Evolutionary conservation across 177 flowering plant genomes (phyloP), one percentile per base, ranked within the genome.

Genomic region (Vitis hybrid): DNA sequence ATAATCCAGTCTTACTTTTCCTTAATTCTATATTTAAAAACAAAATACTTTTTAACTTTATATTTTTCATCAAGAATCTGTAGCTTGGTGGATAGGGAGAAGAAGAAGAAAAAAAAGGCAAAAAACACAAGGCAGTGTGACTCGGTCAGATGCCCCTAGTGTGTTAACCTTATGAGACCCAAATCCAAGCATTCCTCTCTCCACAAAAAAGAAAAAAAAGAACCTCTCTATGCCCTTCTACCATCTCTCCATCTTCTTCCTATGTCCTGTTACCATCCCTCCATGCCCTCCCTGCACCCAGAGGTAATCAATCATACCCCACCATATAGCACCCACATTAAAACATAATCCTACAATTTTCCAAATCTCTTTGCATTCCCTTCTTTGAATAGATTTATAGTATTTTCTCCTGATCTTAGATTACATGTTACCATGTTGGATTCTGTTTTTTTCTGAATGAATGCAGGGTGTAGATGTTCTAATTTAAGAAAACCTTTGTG

Each of bases 241-340:
- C 45, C 45, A 88, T 91, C 70, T 84, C 83, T 64, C 80, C 72
- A 34, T 91, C 85, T 83, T 88, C 85, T 87, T 91, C 82, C 76
- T 91, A 62, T 85, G 85, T 81, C 83, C 90, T 63, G 68, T 84
- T 30, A 81, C 69, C 77, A 75, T 82, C 71, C 89, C 60, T 80
- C 74, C 80, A 77, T 72, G 82, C 91, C 56, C 52, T 61, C 62
- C 83, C 89, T 65, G 68, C 51, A 21, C 86, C 82, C 5, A 74
- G 80, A 88, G 93, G 92, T 88, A 80, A 60, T 49, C 4, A 2
- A 18, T 6, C 5, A 45, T 45, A 50, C 4, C 56, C 45, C 3
- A 51, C 18, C 30, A n/a, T 13, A 10, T 60, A 3, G 3, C n/a
- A 66, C 14, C 21, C 19, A 12, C 17, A 26, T 26, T 26, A 26